These are phyloP conservation scores for Talaromyces piceae DNA, from an alignment of 2,329 filamentous ascomycete genomes.

Conservation along the genomic window DNA sequence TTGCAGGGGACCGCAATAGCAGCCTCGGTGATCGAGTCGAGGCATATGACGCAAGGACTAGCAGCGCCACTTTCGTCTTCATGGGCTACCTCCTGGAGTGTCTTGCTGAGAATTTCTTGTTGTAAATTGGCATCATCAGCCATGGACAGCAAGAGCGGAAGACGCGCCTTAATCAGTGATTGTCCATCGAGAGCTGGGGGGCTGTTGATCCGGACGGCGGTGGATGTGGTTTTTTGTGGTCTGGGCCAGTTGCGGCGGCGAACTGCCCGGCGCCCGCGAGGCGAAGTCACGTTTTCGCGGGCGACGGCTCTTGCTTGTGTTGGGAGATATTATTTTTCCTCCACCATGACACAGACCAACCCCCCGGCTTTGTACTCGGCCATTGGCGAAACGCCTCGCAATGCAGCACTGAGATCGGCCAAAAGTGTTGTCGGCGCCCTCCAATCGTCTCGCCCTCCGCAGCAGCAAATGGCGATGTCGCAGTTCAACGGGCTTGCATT, in stretches of 20 bases:
- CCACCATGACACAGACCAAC: neutral
- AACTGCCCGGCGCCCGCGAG: neutral
- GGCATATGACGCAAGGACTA: constrained; percentile 76
- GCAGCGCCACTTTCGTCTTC: constrained; percentile 25
- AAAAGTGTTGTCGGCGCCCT: constrained; percentile 27
- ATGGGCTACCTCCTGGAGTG: constrained; percentile 37
- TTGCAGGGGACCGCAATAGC: constrained; percentile 69
- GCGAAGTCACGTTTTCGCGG: constrained; percentile 16
- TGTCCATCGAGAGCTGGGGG: neutral
- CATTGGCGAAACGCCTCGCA: neutral
- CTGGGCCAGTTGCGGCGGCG: neutral
- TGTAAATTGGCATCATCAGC: constrained; percentile 34
- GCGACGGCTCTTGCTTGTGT: constrained; percentile 4
- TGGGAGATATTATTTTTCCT: neutral
- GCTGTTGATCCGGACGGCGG: neutral
- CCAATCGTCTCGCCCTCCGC: constrained; percentile 6
- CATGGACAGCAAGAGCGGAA: constrained; percentile 19
- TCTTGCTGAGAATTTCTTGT: constrained; percentile 38
- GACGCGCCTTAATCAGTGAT: neutral
- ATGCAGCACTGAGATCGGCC: constrained; percentile 27
- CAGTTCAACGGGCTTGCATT: constrained; percentile 21
- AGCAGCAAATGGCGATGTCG: constrained; percentile 18
- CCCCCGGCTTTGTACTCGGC: neutral
- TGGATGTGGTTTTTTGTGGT: neutral
- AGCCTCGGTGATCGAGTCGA: constrained; percentile 64